These are phyloP conservation scores for Diaporthe nobilis DNA, from an alignment of 2,329 filamentous ascomycete species.

Conservation along the genomic window DNA sequence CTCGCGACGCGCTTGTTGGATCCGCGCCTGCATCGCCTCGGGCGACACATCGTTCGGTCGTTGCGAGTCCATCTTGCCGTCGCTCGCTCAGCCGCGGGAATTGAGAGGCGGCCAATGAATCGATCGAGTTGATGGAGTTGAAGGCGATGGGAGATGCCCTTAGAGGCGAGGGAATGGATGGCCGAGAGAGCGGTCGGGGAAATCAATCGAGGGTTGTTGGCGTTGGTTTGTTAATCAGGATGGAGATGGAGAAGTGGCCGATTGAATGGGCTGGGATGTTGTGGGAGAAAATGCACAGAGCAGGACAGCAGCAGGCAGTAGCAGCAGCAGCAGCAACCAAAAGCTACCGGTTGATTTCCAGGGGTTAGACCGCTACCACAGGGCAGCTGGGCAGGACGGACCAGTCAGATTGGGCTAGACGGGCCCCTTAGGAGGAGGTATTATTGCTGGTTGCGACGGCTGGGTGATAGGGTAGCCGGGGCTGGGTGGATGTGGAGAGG, in stretches of 20 bases:
- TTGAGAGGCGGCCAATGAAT: slow-evolving; percentile 40
- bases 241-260: slow-evolving; percentile 39
- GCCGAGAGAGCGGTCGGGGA: slow-evolving; percentile 35
- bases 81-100: slow-evolving; percentile 41
- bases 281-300: slow-evolving; percentile 41
- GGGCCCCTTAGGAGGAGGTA: slow-evolving; percentile 37
- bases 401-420: slow-evolving; percentile 40
- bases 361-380: slow-evolving; percentile 40
- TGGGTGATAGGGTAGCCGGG: slow-evolving; percentile 33
- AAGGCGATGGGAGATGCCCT: slow-evolving; percentile 18
- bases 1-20: slow-evolving; percentile 93
- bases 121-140: slow-evolving; percentile 33
- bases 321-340: slow-evolving; percentile 21
- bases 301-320: slow-evolving; percentile 37
- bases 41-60: slow-evolving; percentile 75
- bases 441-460: slow-evolving; percentile 38
- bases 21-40: slow-evolving; percentile 91
- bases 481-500: slow-evolving; percentile 34
- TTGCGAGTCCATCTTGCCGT: slow-evolving; percentile 66
- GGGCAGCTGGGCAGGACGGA: slow-evolving; percentile 35
- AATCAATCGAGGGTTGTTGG: slow-evolving; percentile 38
- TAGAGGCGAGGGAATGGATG: slow-evolving; percentile 35
- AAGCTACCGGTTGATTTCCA: slow-evolving; percentile 39
- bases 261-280: slow-evolving; percentile 41
- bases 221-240: slow-evolving; percentile 35